Base-by-base conservation (phyloP, 768 basidiomycete genomes). In the Trametopsis cervina region DNA sequence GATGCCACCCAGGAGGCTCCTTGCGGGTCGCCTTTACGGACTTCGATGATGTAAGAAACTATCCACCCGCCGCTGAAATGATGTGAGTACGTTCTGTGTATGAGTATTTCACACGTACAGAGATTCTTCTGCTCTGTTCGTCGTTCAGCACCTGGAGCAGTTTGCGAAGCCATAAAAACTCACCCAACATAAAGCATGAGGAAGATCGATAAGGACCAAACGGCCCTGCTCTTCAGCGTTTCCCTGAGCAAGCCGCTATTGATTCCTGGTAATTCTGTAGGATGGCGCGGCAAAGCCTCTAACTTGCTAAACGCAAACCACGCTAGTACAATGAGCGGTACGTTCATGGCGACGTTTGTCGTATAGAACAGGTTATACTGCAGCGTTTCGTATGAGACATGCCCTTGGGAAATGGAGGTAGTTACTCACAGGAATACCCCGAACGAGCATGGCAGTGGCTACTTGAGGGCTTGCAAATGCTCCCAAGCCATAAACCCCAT, bases 1-100 rank as follows among this genome's bases (percentile, higher is more conserved):
- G 58, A 60, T 9, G 62, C 59, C 3, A 60, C 61, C 58, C 61
- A 63, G 3, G 61, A 61, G 4, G 62, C 61, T 10, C 61, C 54
- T 33, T 60, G 57, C 1, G 60, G 58, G 23, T 49, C 56, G 40
- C 61, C 61, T 13, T 62, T 52, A 39, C 61, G 55, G 20, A 60
- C 62, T 21, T 59, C 53, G 18, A 61, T 52, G 17, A 62, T 48
- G 44, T 57, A 63, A 0, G 62, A 57, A 2, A 63, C 60, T 27
- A 62, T 63, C 62, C 61, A 63, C 1, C 62, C 62, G 22, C 59
- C 61, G 23, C 61, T 61, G 41, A 24, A 5, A 4, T 36, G 5
- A 20, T 11, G 24, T 44, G 11, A 38, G 41, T 21, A 24, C 13
- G 12, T 40, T 4, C 11, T 35, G 17, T 40, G 17, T 18, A 13